Conservation (phyloP, 352 stramenopile species). For the Albugo candida region DNA sequence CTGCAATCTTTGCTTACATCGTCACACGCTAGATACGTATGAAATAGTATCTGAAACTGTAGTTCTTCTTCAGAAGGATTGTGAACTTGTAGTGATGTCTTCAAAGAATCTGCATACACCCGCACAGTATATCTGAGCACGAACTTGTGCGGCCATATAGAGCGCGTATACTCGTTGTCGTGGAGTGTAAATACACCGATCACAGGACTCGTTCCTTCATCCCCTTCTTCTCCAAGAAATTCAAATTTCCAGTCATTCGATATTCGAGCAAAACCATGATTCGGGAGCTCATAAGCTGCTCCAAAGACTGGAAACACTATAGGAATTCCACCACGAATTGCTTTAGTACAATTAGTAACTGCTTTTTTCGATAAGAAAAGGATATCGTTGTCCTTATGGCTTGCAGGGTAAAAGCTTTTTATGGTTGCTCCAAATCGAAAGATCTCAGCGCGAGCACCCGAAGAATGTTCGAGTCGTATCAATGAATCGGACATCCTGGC, state of each 20-base stretch:
- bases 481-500: not conserved
- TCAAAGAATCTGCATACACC: constrained; percentile 57
- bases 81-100: constrained; percentile 74
- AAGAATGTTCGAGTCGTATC: constrained; percentile 38
- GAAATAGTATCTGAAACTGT: constrained; percentile 84
- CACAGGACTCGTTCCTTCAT: constrained; percentile 20
- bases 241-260: constrained; percentile 38
- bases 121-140: constrained; percentile 74
- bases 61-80: constrained; percentile 80
- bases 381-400: constrained; percentile 59
- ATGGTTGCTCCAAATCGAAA: constrained; percentile 86
- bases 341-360: constrained; percentile 80
- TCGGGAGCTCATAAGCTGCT: constrained; percentile 59
- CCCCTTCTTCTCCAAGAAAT: constrained; percentile 20
- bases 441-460: constrained; percentile 51
- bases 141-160: constrained; percentile 62
- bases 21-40: constrained; percentile 86
- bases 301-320: constrained; percentile 95
- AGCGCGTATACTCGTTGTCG: constrained; percentile 18
- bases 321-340: constrained; percentile 90
- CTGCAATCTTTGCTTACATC: constrained; percentile 30
- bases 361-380: constrained; percentile 86
- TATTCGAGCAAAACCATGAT: constrained; percentile 88
- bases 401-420: constrained; percentile 57
- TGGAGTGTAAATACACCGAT: constrained; percentile 45